Conservation (phyloP, 805 yeast species). For the Starmerella floricola region DNA sequence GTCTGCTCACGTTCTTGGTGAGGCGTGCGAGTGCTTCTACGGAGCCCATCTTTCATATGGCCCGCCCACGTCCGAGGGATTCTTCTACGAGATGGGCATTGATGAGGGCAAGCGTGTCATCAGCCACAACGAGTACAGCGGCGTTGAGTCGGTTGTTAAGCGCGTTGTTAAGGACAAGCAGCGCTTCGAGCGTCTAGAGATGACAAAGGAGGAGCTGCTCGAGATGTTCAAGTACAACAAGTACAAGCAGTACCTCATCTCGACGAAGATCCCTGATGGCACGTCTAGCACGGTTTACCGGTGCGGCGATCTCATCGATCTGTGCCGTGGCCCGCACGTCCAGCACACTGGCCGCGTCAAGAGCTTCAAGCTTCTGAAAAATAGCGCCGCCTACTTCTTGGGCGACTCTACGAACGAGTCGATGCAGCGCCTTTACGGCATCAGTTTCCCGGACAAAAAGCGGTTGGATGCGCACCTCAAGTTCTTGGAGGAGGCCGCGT, state of each 20-base stretch:
- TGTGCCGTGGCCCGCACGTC: slow-evolving; percentile 95
- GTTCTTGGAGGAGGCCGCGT: slow-evolving; percentile 89
- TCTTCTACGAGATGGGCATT: slow-evolving; percentile 90
- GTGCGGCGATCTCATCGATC: slow-evolving; percentile 93
- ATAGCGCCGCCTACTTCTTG: slow-evolving; percentile 89
- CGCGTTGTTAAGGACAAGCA: slow-evolving; percentile 9
- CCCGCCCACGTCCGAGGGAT: slow-evolving; percentile 96
- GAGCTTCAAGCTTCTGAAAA: slow-evolving; percentile 85
- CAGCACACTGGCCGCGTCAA: slow-evolving; percentile 96
- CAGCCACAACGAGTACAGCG: slow-evolving; percentile 54
- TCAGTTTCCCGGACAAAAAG: slow-evolving; percentile 96
- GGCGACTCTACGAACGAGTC: slow-evolving; percentile 92
- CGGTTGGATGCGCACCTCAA: slow-evolving; percentile 88
- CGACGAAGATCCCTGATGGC: slow-evolving; percentile 86
- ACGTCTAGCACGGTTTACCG: slow-evolving; percentile 93
- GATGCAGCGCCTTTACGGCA: slow-evolving; percentile 93
- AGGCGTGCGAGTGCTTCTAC: slow-evolving; percentile 90
- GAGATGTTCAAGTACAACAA: slow-evolving; percentile 92
- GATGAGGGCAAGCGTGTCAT: slow-evolving; percentile 64
- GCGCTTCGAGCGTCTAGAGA: slow-evolving; percentile 44
- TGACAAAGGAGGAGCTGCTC: slow-evolving; percentile 82
- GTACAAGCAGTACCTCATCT: slow-evolving; percentile 80
- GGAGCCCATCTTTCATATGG: slow-evolving; percentile 91
- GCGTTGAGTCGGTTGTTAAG: slow-evolving; percentile 5
- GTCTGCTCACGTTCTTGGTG: slow-evolving; percentile 95